Evolutionary conservation across 106 monocot species (phyloP), one percentile per base, ranked within the genome.

Genomic region (Triglochin maritima): DNA sequence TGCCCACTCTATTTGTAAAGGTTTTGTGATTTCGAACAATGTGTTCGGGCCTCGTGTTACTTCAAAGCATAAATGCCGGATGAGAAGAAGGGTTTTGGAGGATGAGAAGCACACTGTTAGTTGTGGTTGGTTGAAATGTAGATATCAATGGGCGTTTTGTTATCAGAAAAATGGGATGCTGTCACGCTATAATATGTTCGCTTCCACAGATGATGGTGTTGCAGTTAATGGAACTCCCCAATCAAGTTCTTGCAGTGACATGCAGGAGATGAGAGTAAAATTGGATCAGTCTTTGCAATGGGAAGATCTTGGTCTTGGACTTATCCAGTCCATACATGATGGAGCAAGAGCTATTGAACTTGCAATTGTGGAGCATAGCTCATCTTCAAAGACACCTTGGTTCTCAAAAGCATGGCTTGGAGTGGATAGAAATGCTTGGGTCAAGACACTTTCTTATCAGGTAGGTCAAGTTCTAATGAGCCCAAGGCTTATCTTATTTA

Each of bases 401-500:
- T 88, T 98, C 69, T 75, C 88, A 13, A 86, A 78, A 76, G 59
- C 84, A 74, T 98, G 96, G 96, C 86, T 92, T 63, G 88, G 91
- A 49, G 68, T 84, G 17, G 91, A 92, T 66, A 80, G 79, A 68
- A 88, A 83, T 78, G 91, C 80, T 48, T 98, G 91, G 91, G 52
- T 88, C 58, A 92, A 88, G 78, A 79, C 79, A 9, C 66, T 98
- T 29, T 91, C 96, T 55, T 98, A 98, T 79, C 96, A 98, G 91
- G 96, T 98, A 13, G n/a, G n/a, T n/a, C n/a, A n/a, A n/a, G n/a
- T n/a, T n/a, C n/a, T n/a, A n/a, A n/a, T n/a, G n/a, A n/a, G n/a
- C n/a, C n/a, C n/a, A n/a, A n/a, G n/a, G n/a, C n/a, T n/a, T n/a
- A n/a, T n/a, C n/a, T n/a, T n/a, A n/a, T n/a, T n/a, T n/a, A n/a